Conservation (phyloP, 2,329 filamentous ascomycete genomes). For the Phoma sp. region DNA sequence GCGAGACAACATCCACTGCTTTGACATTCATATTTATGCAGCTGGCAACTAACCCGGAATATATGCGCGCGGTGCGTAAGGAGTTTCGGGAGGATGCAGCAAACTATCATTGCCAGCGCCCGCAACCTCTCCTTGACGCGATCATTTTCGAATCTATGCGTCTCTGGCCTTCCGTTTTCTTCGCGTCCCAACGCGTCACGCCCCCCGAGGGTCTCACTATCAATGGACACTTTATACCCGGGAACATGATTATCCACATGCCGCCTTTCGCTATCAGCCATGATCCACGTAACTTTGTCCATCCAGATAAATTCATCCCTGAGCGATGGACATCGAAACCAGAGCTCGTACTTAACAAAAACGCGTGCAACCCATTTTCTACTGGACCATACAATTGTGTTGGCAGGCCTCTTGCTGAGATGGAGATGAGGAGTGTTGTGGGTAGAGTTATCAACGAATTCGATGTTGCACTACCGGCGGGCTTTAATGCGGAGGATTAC, state of each 20-base stretch:
- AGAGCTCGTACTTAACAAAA: conserved; percentile 27
- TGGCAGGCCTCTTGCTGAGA: conserved; percentile 69
- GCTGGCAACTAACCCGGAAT: conserved; percentile 29
- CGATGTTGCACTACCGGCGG: conserved; percentile 50
- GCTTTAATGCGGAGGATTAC: conserved; percentile 24
- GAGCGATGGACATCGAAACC: conserved; percentile 32
- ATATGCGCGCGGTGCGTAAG: conserved; percentile 25
- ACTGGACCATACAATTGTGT: conserved; percentile 73
- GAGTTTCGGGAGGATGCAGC: conserved; percentile 24
- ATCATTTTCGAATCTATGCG: conserved; percentile 39
- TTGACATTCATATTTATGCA: conserved; percentile 60
- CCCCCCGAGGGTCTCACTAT: conserved; percentile 38
- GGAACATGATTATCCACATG: conserved; percentile 35
- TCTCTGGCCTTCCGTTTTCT: conserved; percentile 37
- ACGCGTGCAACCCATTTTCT: conserved; percentile 75
- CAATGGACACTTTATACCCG: conserved; percentile 34
- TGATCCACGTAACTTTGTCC: conserved; percentile 30
- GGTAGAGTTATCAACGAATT: conserved; percentile 67
- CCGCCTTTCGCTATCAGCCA: conserved; percentile 27
- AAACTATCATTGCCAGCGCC: conserved; percentile 16
- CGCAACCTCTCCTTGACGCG: conserved; percentile 29
- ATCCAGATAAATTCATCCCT: conserved; percentile 34
- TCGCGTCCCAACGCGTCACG: conserved; percentile 37
- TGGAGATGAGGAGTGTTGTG: conserved; percentile 68
- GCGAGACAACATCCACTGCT: conserved; percentile 60